These are phyloP conservation scores for Rhytidhysteron rufulum DNA, from an alignment of 2,329 filamentous ascomycete species.

Conservation along the genomic window DNA sequence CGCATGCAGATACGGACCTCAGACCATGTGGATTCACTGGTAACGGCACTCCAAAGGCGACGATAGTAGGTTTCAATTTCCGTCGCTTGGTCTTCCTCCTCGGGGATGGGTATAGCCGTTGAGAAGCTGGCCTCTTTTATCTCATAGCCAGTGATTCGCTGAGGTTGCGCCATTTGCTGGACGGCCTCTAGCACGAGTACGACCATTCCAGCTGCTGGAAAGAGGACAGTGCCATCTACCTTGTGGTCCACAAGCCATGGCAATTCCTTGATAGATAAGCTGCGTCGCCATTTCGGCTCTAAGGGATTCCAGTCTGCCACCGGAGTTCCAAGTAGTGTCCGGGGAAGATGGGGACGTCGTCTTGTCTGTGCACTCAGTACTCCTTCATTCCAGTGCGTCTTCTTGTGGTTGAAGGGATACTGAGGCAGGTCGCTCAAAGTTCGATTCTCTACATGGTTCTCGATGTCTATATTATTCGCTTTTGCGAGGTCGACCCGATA, in stretches of 20 bases:
- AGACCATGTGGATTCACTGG: neutral
- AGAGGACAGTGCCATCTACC: conserved; percentile 16
- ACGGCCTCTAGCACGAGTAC: conserved; percentile 31
- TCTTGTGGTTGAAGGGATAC: conserved; percentile 32
- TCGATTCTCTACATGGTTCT: neutral
- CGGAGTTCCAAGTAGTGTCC: conserved; percentile 14
- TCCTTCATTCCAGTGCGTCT: conserved; percentile 23
- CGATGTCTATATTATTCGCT: conserved; percentile 10
- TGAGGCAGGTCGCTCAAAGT: conserved; percentile 18
- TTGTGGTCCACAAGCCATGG: conserved; percentile 3
- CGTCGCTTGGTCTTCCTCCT: conserved; percentile 23
- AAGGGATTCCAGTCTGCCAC: conserved; percentile 10
- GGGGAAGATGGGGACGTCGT: conserved; percentile 11
- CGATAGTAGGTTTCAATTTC: conserved; percentile 14
- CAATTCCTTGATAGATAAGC: conserved; percentile 12
- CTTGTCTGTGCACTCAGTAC: conserved; percentile 14
- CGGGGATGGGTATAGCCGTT: conserved; percentile 11
- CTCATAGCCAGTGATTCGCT: conserved; percentile 1
- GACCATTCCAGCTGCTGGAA: conserved; percentile 31
- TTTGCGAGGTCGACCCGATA: conserved; percentile 9
- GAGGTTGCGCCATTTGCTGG: conserved; percentile 8
- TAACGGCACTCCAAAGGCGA: conserved; percentile 5
- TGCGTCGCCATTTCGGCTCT: conserved; percentile 20
- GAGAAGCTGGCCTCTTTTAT: conserved; percentile 13
- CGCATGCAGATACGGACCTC: neutral